Evolutionary conservation across 305 asterid species (phyloP).

Genomic region (Fraxinus floribunda): DNA sequence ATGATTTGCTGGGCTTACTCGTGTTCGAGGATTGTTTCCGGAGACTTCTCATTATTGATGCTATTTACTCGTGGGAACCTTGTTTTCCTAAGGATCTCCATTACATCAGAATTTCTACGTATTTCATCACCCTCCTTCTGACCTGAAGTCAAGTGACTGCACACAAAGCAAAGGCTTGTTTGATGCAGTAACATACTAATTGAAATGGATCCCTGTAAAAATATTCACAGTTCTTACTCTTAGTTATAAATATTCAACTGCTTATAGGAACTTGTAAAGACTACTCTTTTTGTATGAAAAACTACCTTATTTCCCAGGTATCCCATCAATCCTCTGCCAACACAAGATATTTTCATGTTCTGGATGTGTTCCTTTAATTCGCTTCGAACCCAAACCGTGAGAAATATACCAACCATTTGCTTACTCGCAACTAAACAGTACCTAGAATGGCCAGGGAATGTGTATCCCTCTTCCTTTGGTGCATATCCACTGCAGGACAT

Average conservation of each 20-base stretch:
- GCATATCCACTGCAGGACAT: slow-evolving; percentile 49
- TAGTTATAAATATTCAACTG: background rate
- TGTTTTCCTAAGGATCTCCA: slow-evolving; percentile 90
- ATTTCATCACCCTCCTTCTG: slow-evolving; percentile 95
- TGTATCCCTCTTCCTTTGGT: slow-evolving; percentile 45
- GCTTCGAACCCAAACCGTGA: slow-evolving; percentile 94
- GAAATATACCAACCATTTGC: slow-evolving; percentile 97
- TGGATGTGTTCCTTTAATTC: slow-evolving; percentile 79
- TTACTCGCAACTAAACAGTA: slow-evolving; percentile 85
- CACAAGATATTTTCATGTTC: slow-evolving; percentile 89
- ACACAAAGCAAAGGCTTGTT: slow-evolving; percentile 95
- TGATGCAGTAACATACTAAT: slow-evolving; percentile 94
- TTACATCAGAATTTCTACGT: slow-evolving; percentile 86
- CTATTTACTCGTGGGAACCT: slow-evolving; percentile 83
- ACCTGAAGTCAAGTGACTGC: slow-evolving; percentile 98
- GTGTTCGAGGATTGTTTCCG: slow-evolving; percentile 82
- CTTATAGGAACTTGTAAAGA: background rate
- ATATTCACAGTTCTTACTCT: background rate
- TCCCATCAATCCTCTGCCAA: slow-evolving; percentile 98
- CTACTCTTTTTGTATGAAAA: background rate
- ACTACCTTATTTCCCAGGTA: slow-evolving; percentile 98
- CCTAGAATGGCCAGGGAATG: slow-evolving; percentile 50
- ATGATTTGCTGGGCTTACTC: slow-evolving; percentile 54
- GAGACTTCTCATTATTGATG: slow-evolving; percentile 71
- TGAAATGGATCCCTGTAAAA: slow-evolving; percentile 91